Conservation (phyloP, 352 stramenopile genomes). For the Halophytophthora polymorphica region DNA sequence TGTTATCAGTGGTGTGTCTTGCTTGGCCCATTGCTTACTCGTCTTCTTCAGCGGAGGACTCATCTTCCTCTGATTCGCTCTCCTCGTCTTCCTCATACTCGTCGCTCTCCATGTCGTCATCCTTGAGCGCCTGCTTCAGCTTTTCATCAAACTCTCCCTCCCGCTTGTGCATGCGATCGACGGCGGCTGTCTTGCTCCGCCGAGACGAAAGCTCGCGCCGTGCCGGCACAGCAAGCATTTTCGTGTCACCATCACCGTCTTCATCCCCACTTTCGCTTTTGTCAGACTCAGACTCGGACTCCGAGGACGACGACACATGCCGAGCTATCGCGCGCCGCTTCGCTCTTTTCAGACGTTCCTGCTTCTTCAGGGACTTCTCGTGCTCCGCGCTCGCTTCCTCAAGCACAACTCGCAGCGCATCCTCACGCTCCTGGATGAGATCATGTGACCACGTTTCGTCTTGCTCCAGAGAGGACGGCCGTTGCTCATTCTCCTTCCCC, state of each 20-base stretch:
- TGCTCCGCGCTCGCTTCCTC: conserved; percentile 27
- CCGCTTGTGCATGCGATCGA: conserved; percentile 37
- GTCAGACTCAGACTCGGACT: too few species aligned
- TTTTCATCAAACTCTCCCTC: conserved; percentile 29
- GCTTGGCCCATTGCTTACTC: too few species aligned
- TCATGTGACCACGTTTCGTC: conserved; percentile 50
- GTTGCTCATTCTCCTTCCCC: conserved; percentile 16
- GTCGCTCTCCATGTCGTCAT: conserved; percentile 21
- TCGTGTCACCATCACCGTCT: conserved; percentile 11
- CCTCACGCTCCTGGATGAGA: conserved; percentile 40
- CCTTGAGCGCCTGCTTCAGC: conserved; percentile 34
- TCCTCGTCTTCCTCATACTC: conserved; percentile 17
- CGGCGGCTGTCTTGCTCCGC: conserved; percentile 32
- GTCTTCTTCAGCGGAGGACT: conserved; percentile 8
- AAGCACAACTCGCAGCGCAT: conserved; percentile 34
- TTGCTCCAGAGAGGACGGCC: conserved; percentile 27
- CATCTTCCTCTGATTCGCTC: conserved; percentile 5
- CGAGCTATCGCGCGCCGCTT: conserved; percentile 15
- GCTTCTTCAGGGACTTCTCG: conserved; percentile 38
- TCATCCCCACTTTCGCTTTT: conserved; percentile 33
- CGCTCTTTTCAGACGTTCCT: conserved; percentile 35
- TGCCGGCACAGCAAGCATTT: conserved; percentile 6
- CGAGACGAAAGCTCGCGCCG: conserved; percentile 28
- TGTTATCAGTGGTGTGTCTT: too few species aligned
- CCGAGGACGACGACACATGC: conserved; percentile 22